These are phyloP conservation scores for Xylaria sp. DNA, from an alignment of 2,329 filamentous ascomycete genomes.

Conservation along the genomic window DNA sequence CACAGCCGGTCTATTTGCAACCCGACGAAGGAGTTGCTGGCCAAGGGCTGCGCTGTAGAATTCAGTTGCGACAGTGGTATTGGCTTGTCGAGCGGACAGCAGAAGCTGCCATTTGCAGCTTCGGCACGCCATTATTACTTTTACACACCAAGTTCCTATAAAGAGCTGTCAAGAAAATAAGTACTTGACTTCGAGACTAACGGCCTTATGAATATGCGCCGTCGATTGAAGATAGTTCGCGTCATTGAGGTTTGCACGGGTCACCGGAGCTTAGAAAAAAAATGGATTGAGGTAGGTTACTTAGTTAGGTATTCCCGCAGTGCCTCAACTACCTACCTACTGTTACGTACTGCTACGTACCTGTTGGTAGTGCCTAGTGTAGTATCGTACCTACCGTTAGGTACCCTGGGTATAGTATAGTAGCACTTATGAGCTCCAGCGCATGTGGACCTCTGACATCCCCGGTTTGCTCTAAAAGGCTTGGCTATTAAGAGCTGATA, in stretches of 20 bases:
- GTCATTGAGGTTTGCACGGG: slow-evolving; percentile 30
- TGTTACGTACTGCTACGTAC: too few species aligned
- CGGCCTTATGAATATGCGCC: neutral
- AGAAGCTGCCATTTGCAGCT: slow-evolving; percentile 52
- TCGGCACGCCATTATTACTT: slow-evolving; percentile 53
- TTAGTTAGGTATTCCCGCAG: too few species aligned
- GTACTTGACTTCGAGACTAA: slow-evolving; percentile 17
- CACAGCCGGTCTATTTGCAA: slow-evolving; percentile 12
- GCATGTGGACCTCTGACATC: slow-evolving; percentile 1
- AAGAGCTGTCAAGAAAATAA: neutral
- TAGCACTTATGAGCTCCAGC: neutral
- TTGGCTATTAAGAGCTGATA: slow-evolving; percentile 10
- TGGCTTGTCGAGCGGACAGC: slow-evolving; percentile 37
- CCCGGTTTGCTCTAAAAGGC: slow-evolving; percentile 1
- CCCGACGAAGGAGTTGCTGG: slow-evolving; percentile 16
- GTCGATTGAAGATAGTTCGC: slow-evolving; percentile 26
- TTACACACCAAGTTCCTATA: neutral
- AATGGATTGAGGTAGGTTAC: neutral
- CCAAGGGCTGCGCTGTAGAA: slow-evolving; percentile 27
- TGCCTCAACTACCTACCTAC: too few species aligned
- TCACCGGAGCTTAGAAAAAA: slow-evolving; percentile 17
- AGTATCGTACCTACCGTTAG: too few species aligned
- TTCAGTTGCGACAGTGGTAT: slow-evolving; percentile 28
- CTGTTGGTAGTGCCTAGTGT: neutral
- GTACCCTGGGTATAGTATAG: neutral